Percentiles rank a stretch among this genome's conserved stretches.
Conservation (phyloP, 1,284 basidiomycete genomes). For the Flammula alnicola region DNA sequence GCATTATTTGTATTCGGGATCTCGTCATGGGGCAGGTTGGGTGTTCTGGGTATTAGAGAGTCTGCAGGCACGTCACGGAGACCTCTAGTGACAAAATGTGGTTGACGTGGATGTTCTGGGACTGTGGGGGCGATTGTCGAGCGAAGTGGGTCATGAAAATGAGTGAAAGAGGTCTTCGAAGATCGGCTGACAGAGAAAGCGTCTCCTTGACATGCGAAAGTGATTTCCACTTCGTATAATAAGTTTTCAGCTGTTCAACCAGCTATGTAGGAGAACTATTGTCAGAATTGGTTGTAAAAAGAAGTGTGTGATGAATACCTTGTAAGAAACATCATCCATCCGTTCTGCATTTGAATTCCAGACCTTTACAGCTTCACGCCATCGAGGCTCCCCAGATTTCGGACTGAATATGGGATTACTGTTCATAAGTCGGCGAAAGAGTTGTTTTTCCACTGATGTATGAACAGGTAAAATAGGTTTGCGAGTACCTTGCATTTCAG, state of each 20-base stretch:
- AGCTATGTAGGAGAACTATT: too few relatives aligned
- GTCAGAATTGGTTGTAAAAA: neutral
- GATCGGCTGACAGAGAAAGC: conserved; percentile 10
- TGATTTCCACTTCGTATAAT: conserved; percentile 15
- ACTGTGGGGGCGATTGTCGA: conserved; percentile 8
- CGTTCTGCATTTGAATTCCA: conserved; percentile 26
- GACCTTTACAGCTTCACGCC: conserved; percentile 13
- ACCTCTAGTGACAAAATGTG: neutral
- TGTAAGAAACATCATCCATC: conserved; percentile 20
- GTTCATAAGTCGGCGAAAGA: conserved; percentile 17
- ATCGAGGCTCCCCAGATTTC: conserved; percentile 6
- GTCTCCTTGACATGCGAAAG: conserved; percentile 14
- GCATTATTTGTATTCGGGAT: too few relatives aligned
- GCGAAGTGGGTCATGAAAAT: conserved; percentile 3
- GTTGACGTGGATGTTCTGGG: neutral
- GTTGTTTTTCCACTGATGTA: conserved; percentile 18
- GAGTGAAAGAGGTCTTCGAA: conserved; percentile 6
- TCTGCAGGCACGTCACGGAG: neutral
- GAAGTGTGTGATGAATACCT: conserved; percentile 13
- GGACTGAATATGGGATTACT: conserved; percentile 2
- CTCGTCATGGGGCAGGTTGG: too few relatives aligned
- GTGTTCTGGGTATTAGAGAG: too few relatives aligned
- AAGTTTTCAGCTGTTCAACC: conserved; percentile 22
- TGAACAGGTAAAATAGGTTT: conserved; percentile 28
- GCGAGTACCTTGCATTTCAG: conserved; percentile 25